Evolutionary conservation across 106 monocot species (phyloP).

Genomic region (Phalaenopsis equestris): DNA sequence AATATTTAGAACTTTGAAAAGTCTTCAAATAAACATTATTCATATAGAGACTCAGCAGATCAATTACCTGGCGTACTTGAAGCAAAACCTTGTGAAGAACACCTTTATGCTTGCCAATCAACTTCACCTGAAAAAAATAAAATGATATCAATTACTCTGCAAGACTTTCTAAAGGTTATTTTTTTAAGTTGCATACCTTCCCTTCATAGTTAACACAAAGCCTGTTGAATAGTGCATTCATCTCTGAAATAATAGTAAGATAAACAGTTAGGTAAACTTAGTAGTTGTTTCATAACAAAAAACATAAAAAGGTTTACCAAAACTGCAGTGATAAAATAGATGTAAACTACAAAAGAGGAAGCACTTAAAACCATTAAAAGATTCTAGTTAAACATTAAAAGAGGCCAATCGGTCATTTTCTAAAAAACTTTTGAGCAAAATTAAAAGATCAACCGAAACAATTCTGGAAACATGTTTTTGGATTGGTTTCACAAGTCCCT

Average conservation of each 20-base stretch:
- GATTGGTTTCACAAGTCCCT: no score
- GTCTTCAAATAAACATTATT: neutral
- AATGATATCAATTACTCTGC: neutral
- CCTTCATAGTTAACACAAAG: conserved; percentile 77
- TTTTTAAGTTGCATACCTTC: conserved; percentile 43
- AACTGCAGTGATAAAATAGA: neutral
- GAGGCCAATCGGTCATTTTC: no score
- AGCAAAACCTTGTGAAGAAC: conserved; percentile 77
- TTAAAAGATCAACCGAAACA: no score
- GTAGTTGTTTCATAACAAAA: neutral
- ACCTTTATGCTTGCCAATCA: conserved; percentile 53
- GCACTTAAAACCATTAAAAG: neutral
- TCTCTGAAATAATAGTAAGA: conserved; percentile 41
- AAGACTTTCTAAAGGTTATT: neutral
- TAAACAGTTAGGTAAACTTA: neutral
- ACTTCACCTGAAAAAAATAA: conserved; percentile 50
- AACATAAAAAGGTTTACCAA: neutral
- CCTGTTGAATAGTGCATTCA: conserved; percentile 77
- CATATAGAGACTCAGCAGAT: neutral
- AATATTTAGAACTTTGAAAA: neutral
- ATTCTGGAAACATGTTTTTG: no score
- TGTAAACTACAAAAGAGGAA: neutral
- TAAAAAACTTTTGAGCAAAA: no score
- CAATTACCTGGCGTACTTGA: conserved; percentile 63
- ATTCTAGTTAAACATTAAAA: neutral